These are phyloP conservation scores for Nigrospora osmanthi DNA, from an alignment of 2,329 filamentous ascomycete species.

Conservation along the genomic window DNA sequence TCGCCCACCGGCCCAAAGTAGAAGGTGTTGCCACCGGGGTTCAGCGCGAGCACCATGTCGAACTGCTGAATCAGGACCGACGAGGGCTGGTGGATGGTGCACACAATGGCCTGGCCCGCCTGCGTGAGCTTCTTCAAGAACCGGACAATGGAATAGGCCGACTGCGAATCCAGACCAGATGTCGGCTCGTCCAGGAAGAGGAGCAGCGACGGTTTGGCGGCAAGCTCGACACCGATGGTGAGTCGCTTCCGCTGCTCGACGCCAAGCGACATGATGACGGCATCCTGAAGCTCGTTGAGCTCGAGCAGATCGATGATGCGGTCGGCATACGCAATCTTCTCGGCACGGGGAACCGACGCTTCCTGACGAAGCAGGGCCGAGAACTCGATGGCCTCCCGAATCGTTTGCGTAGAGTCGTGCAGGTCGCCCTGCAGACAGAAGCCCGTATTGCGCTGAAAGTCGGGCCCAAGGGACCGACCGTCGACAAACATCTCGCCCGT, in stretches of 20 bases:
- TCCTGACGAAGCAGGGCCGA: slow-evolving; percentile 58
- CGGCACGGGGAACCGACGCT: slow-evolving; percentile 43
- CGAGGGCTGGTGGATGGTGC: slow-evolving; percentile 67
- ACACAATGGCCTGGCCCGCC: slow-evolving; percentile 64
- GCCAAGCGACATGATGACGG: slow-evolving; percentile 67
- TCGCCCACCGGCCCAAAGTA: slow-evolving; percentile 67
- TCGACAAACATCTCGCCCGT: slow-evolving; percentile 67
- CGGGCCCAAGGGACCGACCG: slow-evolving; percentile 49
- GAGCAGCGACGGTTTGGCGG: slow-evolving; percentile 66
- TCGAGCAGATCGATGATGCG: slow-evolving; percentile 62
- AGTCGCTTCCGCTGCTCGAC: slow-evolving; percentile 70
- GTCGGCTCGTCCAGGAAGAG: slow-evolving; percentile 71
- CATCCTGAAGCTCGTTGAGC: slow-evolving; percentile 59
- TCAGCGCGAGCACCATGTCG: slow-evolving; percentile 64
- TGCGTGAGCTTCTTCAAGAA: slow-evolving; percentile 58
- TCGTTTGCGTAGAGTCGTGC: slow-evolving; percentile 59
- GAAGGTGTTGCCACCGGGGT: slow-evolving; percentile 61
- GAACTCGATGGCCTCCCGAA: slow-evolving; percentile 58
- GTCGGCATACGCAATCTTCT: slow-evolving; percentile 63
- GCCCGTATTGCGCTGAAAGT: slow-evolving; percentile 63
- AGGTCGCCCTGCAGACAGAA: slow-evolving; percentile 69
- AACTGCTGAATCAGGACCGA: slow-evolving; percentile 64
- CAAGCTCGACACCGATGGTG: slow-evolving; percentile 82
- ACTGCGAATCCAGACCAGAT: slow-evolving; percentile 59
- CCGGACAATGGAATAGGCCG: slow-evolving; percentile 64